A percentile compares a stretch with the other conserved stretches of the same genome.
phyloP scores from a whole-genome alignment of 2,329 filamentous ascomycete species.

The Lizonia empirigonia region DNA sequence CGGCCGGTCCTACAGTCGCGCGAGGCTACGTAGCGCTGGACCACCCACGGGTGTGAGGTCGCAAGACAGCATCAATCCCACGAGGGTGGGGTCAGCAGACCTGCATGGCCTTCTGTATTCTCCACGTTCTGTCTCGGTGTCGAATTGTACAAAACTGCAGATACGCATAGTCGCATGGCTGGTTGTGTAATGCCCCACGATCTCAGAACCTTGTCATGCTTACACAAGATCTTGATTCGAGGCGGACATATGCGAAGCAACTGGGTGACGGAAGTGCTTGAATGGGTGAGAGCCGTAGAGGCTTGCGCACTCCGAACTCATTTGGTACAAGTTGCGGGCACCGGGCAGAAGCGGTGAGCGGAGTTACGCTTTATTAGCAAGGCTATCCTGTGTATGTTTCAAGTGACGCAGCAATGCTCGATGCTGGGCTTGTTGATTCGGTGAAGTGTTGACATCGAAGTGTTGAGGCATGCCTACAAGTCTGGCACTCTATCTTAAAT shows the following conservation, averaged over 20 bases:
- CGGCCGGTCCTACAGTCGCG: constrained; percentile 14
- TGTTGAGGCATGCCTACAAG: background rate
- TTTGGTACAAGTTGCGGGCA: constrained; percentile 11
- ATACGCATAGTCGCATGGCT: constrained; percentile 11
- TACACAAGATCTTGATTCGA: background rate
- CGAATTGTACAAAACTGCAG: constrained; percentile 8
- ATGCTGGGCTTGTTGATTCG: background rate
- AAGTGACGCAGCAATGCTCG: constrained; percentile 3
- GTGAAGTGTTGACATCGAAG: background rate
- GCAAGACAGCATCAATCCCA: constrained; percentile 5
- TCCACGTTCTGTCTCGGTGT: constrained; percentile 7
- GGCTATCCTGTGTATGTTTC: constrained; percentile 8
- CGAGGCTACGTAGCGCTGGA: constrained; percentile 13
- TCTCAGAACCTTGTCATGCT: background rate
- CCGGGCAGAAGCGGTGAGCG: constrained; percentile 11
- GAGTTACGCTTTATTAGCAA: constrained; percentile 8
- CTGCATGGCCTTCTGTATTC: constrained; percentile 9
- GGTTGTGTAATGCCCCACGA: constrained; percentile 6
- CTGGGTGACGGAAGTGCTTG: background rate
- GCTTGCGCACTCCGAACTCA: constrained; percentile 4
- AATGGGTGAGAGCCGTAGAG: constrained; percentile 2
- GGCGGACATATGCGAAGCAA: background rate
- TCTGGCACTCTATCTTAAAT: background rate
- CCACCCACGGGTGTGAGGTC: constrained; percentile 4
- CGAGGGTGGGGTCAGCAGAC: constrained; percentile 17